Conservation (phyloP, 495 filamentous ascomycete species). For the Articulospora tetracladia region DNA sequence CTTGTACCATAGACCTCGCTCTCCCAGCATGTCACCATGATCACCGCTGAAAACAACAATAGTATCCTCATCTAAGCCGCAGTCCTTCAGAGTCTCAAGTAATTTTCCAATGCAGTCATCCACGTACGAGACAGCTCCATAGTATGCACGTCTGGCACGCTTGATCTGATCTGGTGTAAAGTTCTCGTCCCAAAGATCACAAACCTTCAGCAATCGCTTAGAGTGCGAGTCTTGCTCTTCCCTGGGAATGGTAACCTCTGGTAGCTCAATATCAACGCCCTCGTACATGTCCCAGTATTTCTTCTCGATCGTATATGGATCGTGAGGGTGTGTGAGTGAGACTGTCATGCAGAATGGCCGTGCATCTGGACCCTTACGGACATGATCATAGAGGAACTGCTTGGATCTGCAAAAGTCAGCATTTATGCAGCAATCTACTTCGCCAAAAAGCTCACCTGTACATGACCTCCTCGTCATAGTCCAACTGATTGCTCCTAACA, state of each 20-base stretch:
- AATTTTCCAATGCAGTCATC: conserved; percentile 83
- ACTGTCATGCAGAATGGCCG: conserved; percentile 85
- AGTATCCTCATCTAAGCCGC: conserved; percentile 72
- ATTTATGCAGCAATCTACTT: not conserved
- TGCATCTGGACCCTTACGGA: conserved; percentile 59
- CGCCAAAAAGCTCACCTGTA: conserved; percentile 47
- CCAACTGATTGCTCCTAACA: conserved; percentile 85
- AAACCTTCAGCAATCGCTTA: conserved; percentile 73
- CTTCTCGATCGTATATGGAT: conserved; percentile 84
- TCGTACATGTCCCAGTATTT: conserved; percentile 90
- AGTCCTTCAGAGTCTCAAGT: conserved; percentile 65
- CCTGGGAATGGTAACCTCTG: conserved; percentile 67
- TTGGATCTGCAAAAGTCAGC: conserved; percentile 39
- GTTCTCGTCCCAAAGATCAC: conserved; percentile 72
- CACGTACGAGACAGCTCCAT: conserved; percentile 83
- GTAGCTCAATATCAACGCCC: conserved; percentile 76
- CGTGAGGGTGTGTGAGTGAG: conserved; percentile 87
- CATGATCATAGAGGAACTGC: conserved; percentile 81
- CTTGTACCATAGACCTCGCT: conserved; percentile 90
- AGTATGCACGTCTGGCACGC: conserved; percentile 78
- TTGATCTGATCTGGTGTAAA: conserved; percentile 77
- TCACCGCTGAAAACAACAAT: conserved; percentile 86
- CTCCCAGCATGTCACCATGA: conserved; percentile 90
- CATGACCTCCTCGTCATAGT: conserved; percentile 92
- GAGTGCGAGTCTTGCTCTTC: conserved; percentile 80